These are phyloP conservation scores for Suillus occidentalis DNA, from an alignment of 768 basidiomycete genomes.

Conservation along the genomic window DNA sequence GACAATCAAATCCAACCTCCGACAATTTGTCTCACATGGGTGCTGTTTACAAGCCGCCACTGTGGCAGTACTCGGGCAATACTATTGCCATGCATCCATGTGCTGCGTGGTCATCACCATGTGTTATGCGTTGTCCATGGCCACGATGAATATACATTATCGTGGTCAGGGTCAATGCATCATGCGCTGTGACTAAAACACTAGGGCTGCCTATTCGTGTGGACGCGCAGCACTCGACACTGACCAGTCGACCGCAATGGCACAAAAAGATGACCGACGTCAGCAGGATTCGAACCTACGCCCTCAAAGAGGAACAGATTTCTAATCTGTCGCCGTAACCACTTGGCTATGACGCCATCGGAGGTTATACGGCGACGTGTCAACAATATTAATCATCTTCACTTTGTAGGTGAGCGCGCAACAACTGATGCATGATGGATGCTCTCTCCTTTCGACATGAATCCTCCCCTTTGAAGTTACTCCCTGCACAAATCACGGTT, in stretches of 20 bases:
- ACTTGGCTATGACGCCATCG: constrained; percentile 63
- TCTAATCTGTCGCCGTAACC: constrained; percentile 79
- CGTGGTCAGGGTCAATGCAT: not conserved
- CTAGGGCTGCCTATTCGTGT: not conserved
- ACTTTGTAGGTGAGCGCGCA: too few species aligned
- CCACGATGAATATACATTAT: not conserved
- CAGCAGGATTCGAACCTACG: constrained; percentile 72
- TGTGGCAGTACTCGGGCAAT: not conserved
- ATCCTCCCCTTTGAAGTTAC: not conserved
- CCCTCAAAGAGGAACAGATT: constrained; percentile 68
- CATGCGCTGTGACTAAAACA: not conserved
- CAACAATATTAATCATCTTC: not conserved
- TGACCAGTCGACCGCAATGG: not conserved
- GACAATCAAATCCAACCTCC: not conserved
- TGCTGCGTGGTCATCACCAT: too few species aligned
- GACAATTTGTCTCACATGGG: not conserved
- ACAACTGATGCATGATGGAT: too few species aligned
- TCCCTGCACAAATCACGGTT: not conserved
- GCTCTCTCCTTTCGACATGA: not conserved
- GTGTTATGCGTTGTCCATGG: not conserved
- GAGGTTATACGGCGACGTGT: not conserved
- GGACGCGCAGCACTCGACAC: too few species aligned
- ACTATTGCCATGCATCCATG: not conserved
- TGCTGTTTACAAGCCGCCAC: not conserved
- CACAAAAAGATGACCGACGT: constrained; percentile 42